Percentiles rank a stretch among this genome's conserved stretches.
Evolutionary conservation across 2,329 filamentous ascomycete species (phyloP).

Genomic region (Fusarium verticillioides): DNA sequence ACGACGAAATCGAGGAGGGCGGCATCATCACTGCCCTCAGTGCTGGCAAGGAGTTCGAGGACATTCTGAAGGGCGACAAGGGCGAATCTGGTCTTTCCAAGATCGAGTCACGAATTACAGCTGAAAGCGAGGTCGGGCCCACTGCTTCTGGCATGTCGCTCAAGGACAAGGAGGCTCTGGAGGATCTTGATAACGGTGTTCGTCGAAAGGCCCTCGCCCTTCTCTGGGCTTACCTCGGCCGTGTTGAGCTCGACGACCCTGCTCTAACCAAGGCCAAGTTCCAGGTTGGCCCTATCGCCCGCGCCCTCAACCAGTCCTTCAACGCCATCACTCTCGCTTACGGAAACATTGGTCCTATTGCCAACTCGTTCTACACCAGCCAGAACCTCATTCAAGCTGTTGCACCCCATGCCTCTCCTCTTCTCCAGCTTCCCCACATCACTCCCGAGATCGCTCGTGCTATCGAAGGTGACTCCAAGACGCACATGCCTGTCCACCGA

Average conservation of each 20-base stretch:
- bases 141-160: conserved; percentile 69
- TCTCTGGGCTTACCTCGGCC: conserved; percentile 94
- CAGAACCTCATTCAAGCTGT: conserved; percentile 93
- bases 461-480: conserved; percentile 79
- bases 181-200: conserved; percentile 81
- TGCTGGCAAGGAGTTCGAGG: conserved; percentile 85
- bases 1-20: conserved; percentile 82
- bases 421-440: conserved; percentile 92
- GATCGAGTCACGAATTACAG: conserved; percentile 83
- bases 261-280: conserved; percentile 87
- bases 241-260: conserved; percentile 83
- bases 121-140: conserved; percentile 63
- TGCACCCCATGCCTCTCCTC: conserved; percentile 82
- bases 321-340: conserved; percentile 88
- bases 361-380: conserved; percentile 82
- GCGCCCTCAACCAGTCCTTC: conserved; percentile 87
- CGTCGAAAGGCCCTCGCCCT: conserved; percentile 89
- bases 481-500: conserved; percentile 81
- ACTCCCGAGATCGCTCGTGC: conserved; percentile 73
- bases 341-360: conserved; percentile 82
- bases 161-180: conserved; percentile 81
- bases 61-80: conserved; percentile 79
- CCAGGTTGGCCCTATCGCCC: conserved; percentile 87
- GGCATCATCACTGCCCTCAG: conserved; percentile 85
- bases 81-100: conserved; percentile 84